Evolutionary conservation across 2,329 filamentous ascomycete genomes (phyloP), one percentile per base, ranked within the genome.

Genomic region (Pseudogymnoascus sp.): DNA sequence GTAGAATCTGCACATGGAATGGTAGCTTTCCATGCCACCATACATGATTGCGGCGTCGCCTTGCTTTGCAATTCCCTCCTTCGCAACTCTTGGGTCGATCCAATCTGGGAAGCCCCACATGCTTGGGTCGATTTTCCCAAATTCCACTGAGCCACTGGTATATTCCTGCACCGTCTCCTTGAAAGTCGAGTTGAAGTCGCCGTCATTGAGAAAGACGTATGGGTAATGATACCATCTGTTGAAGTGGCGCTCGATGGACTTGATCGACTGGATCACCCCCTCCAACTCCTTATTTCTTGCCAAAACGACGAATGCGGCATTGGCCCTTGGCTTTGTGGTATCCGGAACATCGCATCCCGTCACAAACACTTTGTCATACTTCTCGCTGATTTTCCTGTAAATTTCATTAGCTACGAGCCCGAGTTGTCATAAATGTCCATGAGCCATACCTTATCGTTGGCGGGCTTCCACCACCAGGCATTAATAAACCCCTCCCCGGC

Each of bases 1-100:
- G 77, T 99, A 99, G 79, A 99, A 99, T 68, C 94, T 86, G 74
- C 94, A 99, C 94, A 99, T 99, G 76, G 95, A 88, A 71, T 99
- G 94, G 73, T 99, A 99, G 76, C 92, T 97, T 75, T 97, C 94
- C 81, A 99, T 88, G 54, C 94, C 94, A 73, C 94, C 94, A 73
- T 97, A 99, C 94, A 99, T 99, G 79, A 99, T 96, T 54, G 94
- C 94, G 58, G 87, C 87, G 74, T 99, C 94, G 66, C 94, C 94
- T 75, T 99, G 94, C 77, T 97, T 96, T 60, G 90, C 86, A 70
- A 99, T 96, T 63, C 93, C 93, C 75, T 99, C 94, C 76, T 92
- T 91, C 66, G 92, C 93, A 60, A 97, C 90, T 73, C 94, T 92
- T 67, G 86, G 84, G 72, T 99, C 92, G 59, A 94, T 89, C 94